These are phyloP conservation scores for Pyronema domesticum DNA, from an alignment of 495 filamentous ascomycete genomes.

Conservation along the genomic window DNA sequence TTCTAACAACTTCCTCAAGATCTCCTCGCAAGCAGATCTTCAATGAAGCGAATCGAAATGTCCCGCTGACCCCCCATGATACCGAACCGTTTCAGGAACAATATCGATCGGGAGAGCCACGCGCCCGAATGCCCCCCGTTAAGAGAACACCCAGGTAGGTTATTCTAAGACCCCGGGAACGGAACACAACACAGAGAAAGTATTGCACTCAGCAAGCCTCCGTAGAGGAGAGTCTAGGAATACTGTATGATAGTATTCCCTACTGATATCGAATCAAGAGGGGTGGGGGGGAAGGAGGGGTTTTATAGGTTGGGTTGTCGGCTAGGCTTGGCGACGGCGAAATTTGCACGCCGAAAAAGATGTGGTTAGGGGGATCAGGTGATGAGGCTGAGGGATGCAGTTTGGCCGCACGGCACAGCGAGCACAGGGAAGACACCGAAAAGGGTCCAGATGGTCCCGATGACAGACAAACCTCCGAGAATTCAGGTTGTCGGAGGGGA, in stretches of 20 bases:
- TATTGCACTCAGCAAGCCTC: slow-evolving; percentile 26
- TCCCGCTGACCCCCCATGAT: background rate
- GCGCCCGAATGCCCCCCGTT: background rate
- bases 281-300: background rate
- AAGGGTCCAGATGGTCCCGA: background rate
- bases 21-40: background rate
- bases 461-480: background rate
- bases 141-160: slow-evolving; percentile 21
- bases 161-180: slow-evolving; percentile 26
- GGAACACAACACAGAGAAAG: slow-evolving; percentile 21
- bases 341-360: too few species aligned
- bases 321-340: background rate
- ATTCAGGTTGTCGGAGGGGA: too few species aligned
- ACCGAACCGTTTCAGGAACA: background rate
- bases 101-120: background rate
- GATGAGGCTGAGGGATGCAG: background rate
- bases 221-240: slow-evolving; percentile 24
- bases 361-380: too few species aligned
- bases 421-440: background rate
- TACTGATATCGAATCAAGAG: slow-evolving; percentile 22
- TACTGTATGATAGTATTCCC: slow-evolving; percentile 17
- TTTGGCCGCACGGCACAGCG: background rate
- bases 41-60: background rate
- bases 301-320: background rate
- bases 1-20: background rate